A percentile compares a stretch with the other conserved stretches of the same genome.
These are phyloP conservation scores for Mortierella alpina DNA, from an alignment of 192 early-diverging fungal species.

Conservation along the genomic window DNA sequence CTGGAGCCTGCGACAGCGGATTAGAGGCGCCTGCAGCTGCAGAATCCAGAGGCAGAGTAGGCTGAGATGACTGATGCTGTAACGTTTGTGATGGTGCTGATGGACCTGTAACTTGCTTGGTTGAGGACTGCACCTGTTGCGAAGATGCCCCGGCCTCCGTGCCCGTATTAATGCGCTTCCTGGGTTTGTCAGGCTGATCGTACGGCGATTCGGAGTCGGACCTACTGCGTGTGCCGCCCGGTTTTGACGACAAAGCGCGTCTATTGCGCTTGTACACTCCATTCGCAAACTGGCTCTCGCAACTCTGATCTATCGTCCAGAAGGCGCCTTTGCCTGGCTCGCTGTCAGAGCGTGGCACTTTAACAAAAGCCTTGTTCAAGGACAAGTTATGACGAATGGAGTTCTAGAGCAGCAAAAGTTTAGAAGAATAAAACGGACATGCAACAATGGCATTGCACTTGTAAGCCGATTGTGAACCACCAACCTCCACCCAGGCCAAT, in stretches of 20 bases:
- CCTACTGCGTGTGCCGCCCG: slow-evolving; percentile 6
- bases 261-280: slow-evolving; percentile 73
- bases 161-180: slow-evolving; percentile 40
- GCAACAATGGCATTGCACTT: neutral
- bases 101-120: neutral
- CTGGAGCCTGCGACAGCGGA: slow-evolving; percentile 17
- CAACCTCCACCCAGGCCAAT: neutral
- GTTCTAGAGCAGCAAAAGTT: slow-evolving; percentile 67
- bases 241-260: slow-evolving; percentile 32
- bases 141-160: neutral
- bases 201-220: slow-evolving; percentile 41
- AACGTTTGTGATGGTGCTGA: neutral
- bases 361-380: slow-evolving; percentile 84
- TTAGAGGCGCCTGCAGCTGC: neutral
- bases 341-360: slow-evolving; percentile 79
- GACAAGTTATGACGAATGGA: slow-evolving; percentile 89
- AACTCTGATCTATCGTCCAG: slow-evolving; percentile 77
- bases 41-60: neutral
- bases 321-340: slow-evolving; percentile 90
- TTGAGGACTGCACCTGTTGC: neutral
- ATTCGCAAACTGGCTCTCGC: slow-evolving; percentile 70
- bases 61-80: neutral
- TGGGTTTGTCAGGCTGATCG: slow-evolving; percentile 33
- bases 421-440: neutral
- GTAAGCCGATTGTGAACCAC: neutral